Percentiles rank a stretch among this genome's conserved stretches.
phyloP scores from a whole-genome alignment of 495 filamentous ascomycete species.

The Penicillium crystallinum region DNA sequence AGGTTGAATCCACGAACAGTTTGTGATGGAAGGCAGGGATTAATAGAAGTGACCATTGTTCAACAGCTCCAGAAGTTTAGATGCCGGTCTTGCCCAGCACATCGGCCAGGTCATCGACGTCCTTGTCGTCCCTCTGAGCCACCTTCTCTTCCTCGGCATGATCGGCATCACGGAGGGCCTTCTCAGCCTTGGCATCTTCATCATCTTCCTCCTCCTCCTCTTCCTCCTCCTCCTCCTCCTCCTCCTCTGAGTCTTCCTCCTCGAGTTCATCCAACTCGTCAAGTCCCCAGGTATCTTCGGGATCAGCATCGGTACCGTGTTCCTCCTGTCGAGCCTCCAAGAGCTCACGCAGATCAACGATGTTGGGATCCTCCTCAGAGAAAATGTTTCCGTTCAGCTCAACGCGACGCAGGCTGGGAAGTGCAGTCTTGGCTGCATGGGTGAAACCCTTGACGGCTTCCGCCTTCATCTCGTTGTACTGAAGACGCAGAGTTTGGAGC shows the following conservation, averaged over 20 bases:
- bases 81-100: slow-evolving; percentile 61
- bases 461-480: slow-evolving; percentile 90
- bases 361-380: slow-evolving; percentile 69
- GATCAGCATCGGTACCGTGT: slow-evolving; percentile 43
- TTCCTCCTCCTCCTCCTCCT: slow-evolving; percentile 66
- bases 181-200: slow-evolving; percentile 51
- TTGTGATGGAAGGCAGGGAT: not conserved
- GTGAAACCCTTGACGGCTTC: slow-evolving; percentile 65
- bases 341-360: slow-evolving; percentile 46
- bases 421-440: slow-evolving; percentile 52
- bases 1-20: not conserved
- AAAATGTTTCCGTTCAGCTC: slow-evolving; percentile 98
- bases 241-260: slow-evolving; percentile 63
- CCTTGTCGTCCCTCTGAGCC: slow-evolving; percentile 64
- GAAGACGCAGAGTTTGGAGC: slow-evolving; percentile 73
- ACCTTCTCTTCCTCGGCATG: slow-evolving; percentile 70
- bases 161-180: slow-evolving; percentile 62
- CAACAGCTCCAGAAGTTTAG: slow-evolving; percentile 12
- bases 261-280: slow-evolving; percentile 82
- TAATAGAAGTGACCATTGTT: slow-evolving; percentile 1
- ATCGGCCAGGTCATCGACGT: slow-evolving; percentile 76
- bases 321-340: slow-evolving; percentile 55
- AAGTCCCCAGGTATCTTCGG: slow-evolving; percentile 69
- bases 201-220: slow-evolving; percentile 65
- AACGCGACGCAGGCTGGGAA: slow-evolving; percentile 72